A percentile compares a stretch with the other conserved stretches of the same genome.
Conservation (phyloP, 176 grass and related monocot species). For the Aegilops bicornis region DNA sequence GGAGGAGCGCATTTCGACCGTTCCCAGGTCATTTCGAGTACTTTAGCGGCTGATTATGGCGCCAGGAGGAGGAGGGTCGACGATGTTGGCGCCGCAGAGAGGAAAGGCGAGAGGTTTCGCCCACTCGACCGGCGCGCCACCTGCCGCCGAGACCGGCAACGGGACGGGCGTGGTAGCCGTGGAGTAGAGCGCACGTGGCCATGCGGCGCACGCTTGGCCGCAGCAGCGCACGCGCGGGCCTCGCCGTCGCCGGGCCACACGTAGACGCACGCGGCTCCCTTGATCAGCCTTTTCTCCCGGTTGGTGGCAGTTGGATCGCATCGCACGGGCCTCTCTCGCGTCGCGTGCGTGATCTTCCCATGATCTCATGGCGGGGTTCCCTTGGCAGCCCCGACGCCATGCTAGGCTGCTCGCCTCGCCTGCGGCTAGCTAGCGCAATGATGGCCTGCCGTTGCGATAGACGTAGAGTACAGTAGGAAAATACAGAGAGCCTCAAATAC, state of each 20-base stretch:
- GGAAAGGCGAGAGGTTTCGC: background rate
- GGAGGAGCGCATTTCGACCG: background rate
- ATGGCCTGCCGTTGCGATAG: background rate
- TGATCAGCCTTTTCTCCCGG: background rate
- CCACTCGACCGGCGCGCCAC: background rate
- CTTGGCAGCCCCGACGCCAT: too few species aligned
- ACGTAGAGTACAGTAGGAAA: background rate
- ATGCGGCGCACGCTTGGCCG: background rate
- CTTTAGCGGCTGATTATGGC: background rate
- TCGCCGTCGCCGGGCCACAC: background rate
- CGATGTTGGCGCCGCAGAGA: background rate
- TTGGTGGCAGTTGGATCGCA: background rate
- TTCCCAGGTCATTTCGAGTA: background rate
- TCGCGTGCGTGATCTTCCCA: background rate
- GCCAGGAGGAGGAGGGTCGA: background rate
- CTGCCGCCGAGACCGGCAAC: background rate
- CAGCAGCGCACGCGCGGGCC: too few species aligned
- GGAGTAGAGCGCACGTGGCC: background rate
- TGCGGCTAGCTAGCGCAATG: slow-evolving; percentile 7
- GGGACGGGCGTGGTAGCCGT: background rate
- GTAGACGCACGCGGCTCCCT: background rate
- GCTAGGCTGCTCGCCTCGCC: background rate
- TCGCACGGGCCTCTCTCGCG: background rate
- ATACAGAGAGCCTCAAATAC: too few species aligned
- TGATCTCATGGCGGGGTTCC: background rate